Conservation (phyloP, 371 early-diverging fungal genomes). For the Globomyces sp. region DNA sequence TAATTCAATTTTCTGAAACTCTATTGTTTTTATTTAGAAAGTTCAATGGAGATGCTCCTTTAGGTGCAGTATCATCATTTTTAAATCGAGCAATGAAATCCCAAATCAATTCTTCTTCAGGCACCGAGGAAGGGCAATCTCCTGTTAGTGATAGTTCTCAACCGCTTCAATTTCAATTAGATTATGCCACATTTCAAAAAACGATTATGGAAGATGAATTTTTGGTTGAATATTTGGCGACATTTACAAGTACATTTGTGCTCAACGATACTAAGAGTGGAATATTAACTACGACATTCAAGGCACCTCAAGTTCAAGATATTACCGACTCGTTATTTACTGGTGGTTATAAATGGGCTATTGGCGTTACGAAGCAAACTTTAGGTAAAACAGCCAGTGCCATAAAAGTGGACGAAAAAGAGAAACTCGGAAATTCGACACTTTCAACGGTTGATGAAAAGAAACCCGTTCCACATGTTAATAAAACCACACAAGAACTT, state of each 20-base stretch:
- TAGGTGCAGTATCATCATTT: slow-evolving; percentile 34
- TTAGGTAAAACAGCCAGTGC: slow-evolving; percentile 11
- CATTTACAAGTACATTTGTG: slow-evolving; percentile 23
- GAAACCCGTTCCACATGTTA: slow-evolving; percentile 12
- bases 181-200: slow-evolving; percentile 37
- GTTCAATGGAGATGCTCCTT: slow-evolving; percentile 37
- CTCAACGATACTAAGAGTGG: slow-evolving; percentile 33
- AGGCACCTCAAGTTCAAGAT: slow-evolving; percentile 30
- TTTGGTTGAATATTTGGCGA: slow-evolving; percentile 45
- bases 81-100: slow-evolving; percentile 39
- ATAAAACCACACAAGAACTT: slow-evolving; percentile 14
- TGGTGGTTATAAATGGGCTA: slow-evolving; percentile 40
- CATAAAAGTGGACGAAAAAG: background rate
- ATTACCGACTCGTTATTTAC: slow-evolving; percentile 40
- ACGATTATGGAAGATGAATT: slow-evolving; percentile 42
- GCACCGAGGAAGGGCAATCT: background rate
- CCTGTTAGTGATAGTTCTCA: background rate
- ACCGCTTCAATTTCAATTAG: background rate
- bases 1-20: slow-evolving; percentile 86
- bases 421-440: background rate
- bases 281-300: slow-evolving; percentile 22
- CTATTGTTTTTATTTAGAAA: slow-evolving; percentile 74
- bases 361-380: slow-evolving; percentile 15
- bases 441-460: slow-evolving; percentile 8
- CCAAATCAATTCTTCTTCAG: background rate